Conservation (phyloP, 164 flowering plant genomes). For the Tetrastigma voinierianum region DNA sequence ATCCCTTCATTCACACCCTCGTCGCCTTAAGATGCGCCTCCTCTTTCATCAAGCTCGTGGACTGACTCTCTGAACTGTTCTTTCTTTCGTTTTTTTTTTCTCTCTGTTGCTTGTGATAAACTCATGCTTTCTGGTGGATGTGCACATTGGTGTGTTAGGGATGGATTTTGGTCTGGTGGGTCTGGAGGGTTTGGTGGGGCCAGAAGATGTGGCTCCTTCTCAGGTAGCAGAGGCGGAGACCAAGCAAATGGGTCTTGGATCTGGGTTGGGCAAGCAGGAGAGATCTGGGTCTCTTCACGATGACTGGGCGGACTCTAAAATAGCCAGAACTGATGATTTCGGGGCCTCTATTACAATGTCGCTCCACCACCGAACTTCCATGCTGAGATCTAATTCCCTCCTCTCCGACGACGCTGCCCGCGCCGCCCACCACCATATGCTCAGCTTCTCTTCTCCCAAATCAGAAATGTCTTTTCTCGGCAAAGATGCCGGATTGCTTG, state of each 20-base stretch:
- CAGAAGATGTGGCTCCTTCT: conserved; percentile 27
- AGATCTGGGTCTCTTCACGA: conserved; percentile 34
- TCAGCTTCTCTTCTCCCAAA: conserved; percentile 63
- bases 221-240: conserved; percentile 26
- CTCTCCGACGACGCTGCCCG: conserved; percentile 25
- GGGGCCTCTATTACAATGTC: conserved; percentile 36
- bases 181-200: conserved; percentile 37
- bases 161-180: conserved; percentile 63
- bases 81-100: conserved; percentile 4
- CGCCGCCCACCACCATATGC: conserved; percentile 43
- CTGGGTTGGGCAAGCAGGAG: conserved; percentile 35
- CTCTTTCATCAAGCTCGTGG: neutral
- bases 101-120: conserved; percentile 6
- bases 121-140: conserved; percentile 20
- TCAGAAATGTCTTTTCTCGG: conserved; percentile 26
- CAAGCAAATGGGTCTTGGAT: conserved; percentile 43
- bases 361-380: conserved; percentile 31
- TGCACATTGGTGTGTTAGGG: conserved; percentile 19
- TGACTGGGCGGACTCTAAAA: conserved; percentile 48
- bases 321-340: conserved; percentile 38
- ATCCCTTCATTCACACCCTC: conserved; percentile 10
- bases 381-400: conserved; percentile 51
- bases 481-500: conserved; percentile 8
- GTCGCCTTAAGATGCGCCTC: conserved; percentile 13
- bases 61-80: neutral